These are phyloP conservation scores for Botrytis medusae DNA, from an alignment of 2,329 filamentous ascomycete genomes.

Conservation along the genomic window DNA sequence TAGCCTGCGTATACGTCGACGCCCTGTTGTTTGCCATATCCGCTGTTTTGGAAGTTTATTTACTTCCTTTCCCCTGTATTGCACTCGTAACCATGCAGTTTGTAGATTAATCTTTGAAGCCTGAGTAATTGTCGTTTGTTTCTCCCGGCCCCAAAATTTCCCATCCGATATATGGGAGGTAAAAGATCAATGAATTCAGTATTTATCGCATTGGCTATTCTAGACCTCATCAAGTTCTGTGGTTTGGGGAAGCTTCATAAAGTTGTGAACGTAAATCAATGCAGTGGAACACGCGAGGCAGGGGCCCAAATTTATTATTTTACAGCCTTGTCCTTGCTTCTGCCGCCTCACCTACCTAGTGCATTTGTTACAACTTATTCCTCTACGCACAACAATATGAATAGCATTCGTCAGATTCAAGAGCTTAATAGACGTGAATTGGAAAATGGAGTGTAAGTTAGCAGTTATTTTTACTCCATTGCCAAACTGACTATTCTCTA, in stretches of 20 bases:
- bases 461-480: neutral
- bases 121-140: constrained; percentile 11
- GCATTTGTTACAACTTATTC: neutral
- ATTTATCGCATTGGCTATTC: constrained; percentile 20
- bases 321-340: constrained; percentile 16
- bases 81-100: constrained; percentile 19
- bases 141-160: constrained; percentile 5
- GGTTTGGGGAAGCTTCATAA: constrained; percentile 25
- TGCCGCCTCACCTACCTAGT: constrained; percentile 1
- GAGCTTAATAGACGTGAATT: constrained; percentile 93
- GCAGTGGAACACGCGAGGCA: constrained; percentile 23
- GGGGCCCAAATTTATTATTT: constrained; percentile 20
- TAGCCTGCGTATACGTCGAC: constrained; percentile 52
- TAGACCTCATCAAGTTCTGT: constrained; percentile 17
- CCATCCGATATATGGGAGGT: constrained; percentile 7
- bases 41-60: constrained; percentile 20
- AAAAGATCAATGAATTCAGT: constrained; percentile 3
- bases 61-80: constrained; percentile 22
- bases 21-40: constrained; percentile 38
- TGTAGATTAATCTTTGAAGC: constrained; percentile 11
- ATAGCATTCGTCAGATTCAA: constrained; percentile 89
- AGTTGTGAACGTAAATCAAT: constrained; percentile 28
- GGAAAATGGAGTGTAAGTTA: constrained; percentile 74
- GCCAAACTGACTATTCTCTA: constrained; percentile 41
- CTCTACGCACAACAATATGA: constrained; percentile 58